Evolutionary conservation across 495 filamentous ascomycete species (phyloP).

Genomic region (Tricharina praecox): DNA sequence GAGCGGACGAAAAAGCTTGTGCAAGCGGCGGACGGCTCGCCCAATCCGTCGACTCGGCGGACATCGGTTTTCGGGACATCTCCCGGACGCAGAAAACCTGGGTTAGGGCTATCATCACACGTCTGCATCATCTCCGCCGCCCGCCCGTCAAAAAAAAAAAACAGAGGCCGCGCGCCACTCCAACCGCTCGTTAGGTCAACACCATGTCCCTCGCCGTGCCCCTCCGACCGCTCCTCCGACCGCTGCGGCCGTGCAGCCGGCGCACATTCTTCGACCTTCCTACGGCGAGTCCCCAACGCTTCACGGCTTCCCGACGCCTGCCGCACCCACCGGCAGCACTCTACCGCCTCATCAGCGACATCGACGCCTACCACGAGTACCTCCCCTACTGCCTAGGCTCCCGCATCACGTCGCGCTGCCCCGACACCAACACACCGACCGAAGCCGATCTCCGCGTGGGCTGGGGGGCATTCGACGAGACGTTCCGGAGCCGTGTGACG

Average conservation of each 20-base stretch:
- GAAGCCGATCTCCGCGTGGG: constrained; percentile 68
- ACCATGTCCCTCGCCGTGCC: neutral
- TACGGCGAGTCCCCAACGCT: constrained; percentile 33
- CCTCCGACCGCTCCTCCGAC: neutral
- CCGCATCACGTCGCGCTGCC: constrained; percentile 43
- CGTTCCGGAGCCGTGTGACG: constrained; percentile 56
- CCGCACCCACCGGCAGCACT: constrained; percentile 53
- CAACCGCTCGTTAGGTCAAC: no score
- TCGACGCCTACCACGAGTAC: constrained; percentile 63
- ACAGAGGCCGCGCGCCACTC: no score
- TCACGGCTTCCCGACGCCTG: constrained; percentile 60
- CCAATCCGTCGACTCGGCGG: no score
- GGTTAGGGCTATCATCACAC: no score
- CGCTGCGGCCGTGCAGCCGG: neutral
- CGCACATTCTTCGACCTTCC: constrained; percentile 32
- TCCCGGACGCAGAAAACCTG: no score
- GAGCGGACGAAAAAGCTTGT: no score
- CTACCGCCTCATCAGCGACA: constrained; percentile 69
- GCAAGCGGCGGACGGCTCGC: no score
- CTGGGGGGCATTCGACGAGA: constrained; percentile 65
- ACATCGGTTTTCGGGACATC: no score
- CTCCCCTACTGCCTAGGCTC: constrained; percentile 68
- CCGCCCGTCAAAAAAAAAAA: no score
- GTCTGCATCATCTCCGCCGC: no score
- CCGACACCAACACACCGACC: constrained; percentile 37